Evolutionary conservation across 345 rosid genomes (phyloP).

Genomic region (Acer negundo): DNA sequence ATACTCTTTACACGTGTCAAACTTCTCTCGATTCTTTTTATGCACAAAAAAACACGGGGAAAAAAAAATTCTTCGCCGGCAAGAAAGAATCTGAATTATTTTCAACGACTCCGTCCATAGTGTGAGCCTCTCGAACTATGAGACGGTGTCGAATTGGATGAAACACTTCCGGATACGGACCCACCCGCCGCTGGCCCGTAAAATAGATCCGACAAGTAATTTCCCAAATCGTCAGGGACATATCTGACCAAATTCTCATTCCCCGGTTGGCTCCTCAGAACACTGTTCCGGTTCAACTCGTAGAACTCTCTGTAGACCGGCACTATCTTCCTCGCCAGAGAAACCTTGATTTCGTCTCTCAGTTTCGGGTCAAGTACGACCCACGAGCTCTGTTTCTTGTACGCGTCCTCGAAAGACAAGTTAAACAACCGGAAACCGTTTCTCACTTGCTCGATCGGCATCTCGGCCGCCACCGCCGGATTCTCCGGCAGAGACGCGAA

Average conservation of each 20-base stretch:
- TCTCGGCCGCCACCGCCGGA: conserved; percentile 29
- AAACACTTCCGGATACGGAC: conserved; percentile 43
- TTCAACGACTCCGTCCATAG: conserved; percentile 13
- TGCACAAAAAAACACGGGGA: no score
- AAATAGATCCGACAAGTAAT: conserved; percentile 54
- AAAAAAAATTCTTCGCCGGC: background rate
- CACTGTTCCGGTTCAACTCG: conserved; percentile 32
- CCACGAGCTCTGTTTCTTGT: conserved; percentile 59
- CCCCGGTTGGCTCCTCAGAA: conserved; percentile 16
- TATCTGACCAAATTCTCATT: conserved; percentile 39
- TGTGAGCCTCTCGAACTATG: conserved; percentile 13
- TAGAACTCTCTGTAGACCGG: conserved; percentile 55
- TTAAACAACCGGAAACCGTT: conserved; percentile 55
- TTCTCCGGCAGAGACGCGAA: conserved; percentile 44
- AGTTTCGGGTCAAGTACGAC: conserved; percentile 53
- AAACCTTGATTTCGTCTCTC: conserved; percentile 55
- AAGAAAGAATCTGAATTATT: background rate
- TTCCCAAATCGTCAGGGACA: conserved; percentile 63
- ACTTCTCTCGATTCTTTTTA: no score
- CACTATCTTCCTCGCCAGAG: conserved; percentile 49
- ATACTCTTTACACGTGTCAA: no score
- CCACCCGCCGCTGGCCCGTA: conserved; percentile 28
- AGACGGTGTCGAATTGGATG: conserved; percentile 30
- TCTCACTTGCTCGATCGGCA: conserved; percentile 30
- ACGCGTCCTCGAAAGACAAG: conserved; percentile 55